Evolutionary conservation across 495 filamentous ascomycete species (phyloP), one percentile per base, ranked within the genome.

Genomic region (Cercophora samala): DNA sequence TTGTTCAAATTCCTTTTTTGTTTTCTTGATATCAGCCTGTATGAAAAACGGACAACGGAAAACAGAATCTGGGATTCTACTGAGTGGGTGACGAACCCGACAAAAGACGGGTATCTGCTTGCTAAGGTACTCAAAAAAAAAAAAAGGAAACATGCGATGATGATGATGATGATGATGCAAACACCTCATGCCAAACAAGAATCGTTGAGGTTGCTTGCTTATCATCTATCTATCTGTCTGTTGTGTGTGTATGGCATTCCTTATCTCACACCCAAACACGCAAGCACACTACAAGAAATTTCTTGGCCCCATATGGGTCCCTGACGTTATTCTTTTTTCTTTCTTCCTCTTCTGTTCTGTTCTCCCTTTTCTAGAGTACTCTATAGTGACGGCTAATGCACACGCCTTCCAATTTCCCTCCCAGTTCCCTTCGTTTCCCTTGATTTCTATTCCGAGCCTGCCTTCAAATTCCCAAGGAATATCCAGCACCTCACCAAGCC

Each of bases 401-500:
- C 37, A 32, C 29, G 29, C 37, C 37, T 17, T 46, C 37, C 37
- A 3, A 3, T 32, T 32, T 8, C 29, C 29, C 29, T 32, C 29
- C 29, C 29, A 3, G 4, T 46, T 46, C 37, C 37, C 37, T 13
- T 46, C 13, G 15, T 46, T 46, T 46, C 37, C 56, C 64, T 19
- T 64, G 37, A 15, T 60, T 51, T 51, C 52, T 62, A 55, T 23
- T 60, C 60, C 42, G 19, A 42, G n/a, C 63, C 63, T 62, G 70
- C 71, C 37, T 9, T 46, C 13, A 5, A 46, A 5, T 46, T 9
- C 37, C 37, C 37, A 8, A 32, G 29, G n/a, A n/a, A 18, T 46
- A 46, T 17, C 15, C 37, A 46, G 37, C 8, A 46, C 37, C 37
- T 46, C 37, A 46, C 37, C 37, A 46, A 46, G 37, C 37, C 3